Percentiles rank a stretch among this genome's conserved stretches.
These are phyloP conservation scores for Lobosporangium transversale DNA, from an alignment of 192 early-diverging fungal species.

Conservation along the genomic window DNA sequence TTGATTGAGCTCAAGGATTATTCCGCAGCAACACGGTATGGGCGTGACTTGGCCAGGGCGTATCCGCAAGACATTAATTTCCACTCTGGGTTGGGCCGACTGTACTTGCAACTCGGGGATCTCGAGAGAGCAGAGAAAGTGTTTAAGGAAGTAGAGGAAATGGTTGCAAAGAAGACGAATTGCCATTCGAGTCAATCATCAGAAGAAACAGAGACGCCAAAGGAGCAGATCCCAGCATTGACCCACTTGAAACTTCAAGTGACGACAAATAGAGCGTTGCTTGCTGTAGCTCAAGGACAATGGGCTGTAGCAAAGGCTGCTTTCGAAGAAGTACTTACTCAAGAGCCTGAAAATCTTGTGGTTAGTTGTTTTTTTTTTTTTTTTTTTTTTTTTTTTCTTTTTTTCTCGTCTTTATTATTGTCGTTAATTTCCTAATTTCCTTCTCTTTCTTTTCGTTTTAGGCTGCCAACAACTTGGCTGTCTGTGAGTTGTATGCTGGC, in stretches of 20 bases:
- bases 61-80: constrained; percentile 51
- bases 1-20: constrained; percentile 57
- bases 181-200: no score
- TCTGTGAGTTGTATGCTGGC: constrained; percentile 61
- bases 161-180: constrained; percentile 41
- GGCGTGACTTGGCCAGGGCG: constrained; percentile 37
- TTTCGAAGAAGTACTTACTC: constrained; percentile 50
- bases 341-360: constrained; percentile 58
- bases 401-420: no score
- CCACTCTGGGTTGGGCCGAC: constrained; percentile 54
- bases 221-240: not conserved
- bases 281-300: constrained; percentile 53
- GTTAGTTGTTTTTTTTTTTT: constrained; percentile 23
- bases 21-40: constrained; percentile 45
- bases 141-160: constrained; percentile 33
- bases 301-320: constrained; percentile 54
- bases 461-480: constrained; percentile 61
- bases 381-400: not conserved
- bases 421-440: not conserved
- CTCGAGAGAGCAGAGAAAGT: constrained; percentile 52
- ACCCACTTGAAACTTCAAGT: constrained; percentile 36
- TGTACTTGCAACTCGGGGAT: constrained; percentile 60
- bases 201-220: not conserved
- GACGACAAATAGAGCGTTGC: constrained; percentile 55
- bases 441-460: constrained; percentile 5